Conservation (phyloP, 148 eudicot genomes). For the Chenopodium berlandieri region DNA sequence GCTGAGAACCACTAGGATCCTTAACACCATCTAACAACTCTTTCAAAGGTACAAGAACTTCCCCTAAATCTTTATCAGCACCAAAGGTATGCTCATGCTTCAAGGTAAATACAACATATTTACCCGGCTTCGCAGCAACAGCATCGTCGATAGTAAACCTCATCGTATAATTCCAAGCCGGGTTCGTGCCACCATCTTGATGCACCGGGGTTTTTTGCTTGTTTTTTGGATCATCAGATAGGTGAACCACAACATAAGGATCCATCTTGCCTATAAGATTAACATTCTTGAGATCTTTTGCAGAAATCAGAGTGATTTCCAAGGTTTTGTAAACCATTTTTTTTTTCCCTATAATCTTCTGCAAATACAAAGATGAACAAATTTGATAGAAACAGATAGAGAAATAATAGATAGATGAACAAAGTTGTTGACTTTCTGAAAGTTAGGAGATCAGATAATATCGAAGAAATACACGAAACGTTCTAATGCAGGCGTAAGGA, state of each 20-base stretch:
- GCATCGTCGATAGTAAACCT: constrained; percentile 39
- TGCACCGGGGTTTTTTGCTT: constrained; percentile 50
- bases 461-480: neutral
- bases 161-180: constrained; percentile 45
- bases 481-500: neutral
- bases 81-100: constrained; percentile 36
- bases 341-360: neutral
- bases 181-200: constrained; percentile 44
- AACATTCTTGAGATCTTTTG: constrained; percentile 51
- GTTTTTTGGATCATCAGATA: constrained; percentile 37
- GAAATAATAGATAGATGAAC: neutral
- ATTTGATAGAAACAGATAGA: neutral
- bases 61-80: constrained; percentile 50
- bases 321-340: constrained; percentile 34
- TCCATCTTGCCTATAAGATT: constrained; percentile 52
- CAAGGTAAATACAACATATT: constrained; percentile 28
- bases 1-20: constrained; percentile 20
- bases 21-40: constrained; percentile 35
- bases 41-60: constrained; percentile 37
- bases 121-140: constrained; percentile 4
- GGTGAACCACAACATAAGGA: constrained; percentile 28
- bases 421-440: neutral
- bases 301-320: constrained; percentile 42
- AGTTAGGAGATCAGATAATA: neutral
- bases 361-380: neutral